A percentile compares a stretch with the other conserved stretches of the same genome.
Evolutionary conservation across 345 rosid species (phyloP).

Genomic region (Dovyalis caffra): DNA sequence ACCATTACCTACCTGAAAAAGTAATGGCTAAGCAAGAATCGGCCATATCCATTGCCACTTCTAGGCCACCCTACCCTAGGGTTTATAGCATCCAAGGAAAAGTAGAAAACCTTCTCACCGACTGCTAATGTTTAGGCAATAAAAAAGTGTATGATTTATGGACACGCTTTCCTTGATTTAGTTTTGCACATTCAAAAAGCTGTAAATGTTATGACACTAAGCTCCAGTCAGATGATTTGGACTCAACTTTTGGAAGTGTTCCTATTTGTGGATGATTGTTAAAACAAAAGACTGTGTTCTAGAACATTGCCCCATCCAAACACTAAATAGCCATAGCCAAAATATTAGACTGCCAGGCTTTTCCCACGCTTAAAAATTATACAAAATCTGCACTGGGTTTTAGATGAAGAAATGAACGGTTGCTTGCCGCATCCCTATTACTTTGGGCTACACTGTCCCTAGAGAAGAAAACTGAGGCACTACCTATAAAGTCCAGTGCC

Average conservation of each 20-base stretch:
- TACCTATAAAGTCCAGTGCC: too few species aligned
- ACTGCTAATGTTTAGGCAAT: background rate
- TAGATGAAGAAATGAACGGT: too few species aligned
- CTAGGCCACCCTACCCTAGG: conserved; percentile 10
- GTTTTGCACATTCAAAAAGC: background rate
- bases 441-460: too few species aligned
- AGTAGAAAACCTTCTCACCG: conserved; percentile 16
- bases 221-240: too few species aligned
- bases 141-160: background rate
- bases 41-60: conserved; percentile 16
- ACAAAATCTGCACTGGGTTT: too few species aligned
- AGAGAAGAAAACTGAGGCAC: too few species aligned
- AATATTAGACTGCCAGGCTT: too few species aligned
- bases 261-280: too few species aligned
- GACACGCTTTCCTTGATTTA: conserved; percentile 2
- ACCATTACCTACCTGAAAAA: conserved; percentile 29
- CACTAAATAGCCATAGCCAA: background rate
- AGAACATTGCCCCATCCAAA: background rate
- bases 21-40: conserved; percentile 19
- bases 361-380: too few species aligned
- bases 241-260: too few species aligned
- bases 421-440: too few species aligned
- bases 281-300: background rate
- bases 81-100: conserved; percentile 39
- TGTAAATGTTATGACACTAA: background rate